Evolutionary conservation across 305 asterid genomes (phyloP), one percentile per base, ranked within the genome.

Genomic region (Euphrasia arctica): DNA sequence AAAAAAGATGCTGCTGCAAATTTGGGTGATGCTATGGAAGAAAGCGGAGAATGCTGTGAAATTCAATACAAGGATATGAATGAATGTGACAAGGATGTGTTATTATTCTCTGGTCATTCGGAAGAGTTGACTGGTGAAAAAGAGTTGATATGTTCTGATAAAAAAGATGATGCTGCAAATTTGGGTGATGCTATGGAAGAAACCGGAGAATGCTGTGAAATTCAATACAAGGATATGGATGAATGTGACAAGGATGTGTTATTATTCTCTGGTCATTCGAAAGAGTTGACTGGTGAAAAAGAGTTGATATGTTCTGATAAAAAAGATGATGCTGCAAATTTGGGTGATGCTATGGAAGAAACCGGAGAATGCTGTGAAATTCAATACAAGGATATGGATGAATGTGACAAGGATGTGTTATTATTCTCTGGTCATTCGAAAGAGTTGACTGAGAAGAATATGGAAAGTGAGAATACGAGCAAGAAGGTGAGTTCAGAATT

Each of bases 401-500:
- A 42, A 8, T 42, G 57, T 56, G 70, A 34, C 34, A 31, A 31
- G 34, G 34, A 31, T 31, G 4, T 31, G 34, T 2, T 31, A 31
- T 31, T 31, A 31, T 31, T 31, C 34, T 31, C 34, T 31, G 42
- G 42, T 36, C 42, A 36, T 36, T 36, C 41, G 64, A n/a, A 13
- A 4, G 58, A 41, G 12, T 60, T 58, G 51, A 48, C 14, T n/a
- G n/a, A 5, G 13, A 41, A 62, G 54, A 59, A n/a, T n/a, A n/a
- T 8, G 1, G 52, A 54, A 42, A 47, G 12, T 67, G 77, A 31
- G 18, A 70, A 65, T 65, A 27, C 31, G 18, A 31, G 39, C 13
- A 32, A 36, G 52, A 71, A 28, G 65, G 61, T 6, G 31, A 59
- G 59, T 39, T 63, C 74, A 0, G 55, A 36, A 4, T 1, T 72